phyloP scores from a whole-genome alignment of 257 asterid genomes.

The Ocimum tenuiflorum region DNA sequence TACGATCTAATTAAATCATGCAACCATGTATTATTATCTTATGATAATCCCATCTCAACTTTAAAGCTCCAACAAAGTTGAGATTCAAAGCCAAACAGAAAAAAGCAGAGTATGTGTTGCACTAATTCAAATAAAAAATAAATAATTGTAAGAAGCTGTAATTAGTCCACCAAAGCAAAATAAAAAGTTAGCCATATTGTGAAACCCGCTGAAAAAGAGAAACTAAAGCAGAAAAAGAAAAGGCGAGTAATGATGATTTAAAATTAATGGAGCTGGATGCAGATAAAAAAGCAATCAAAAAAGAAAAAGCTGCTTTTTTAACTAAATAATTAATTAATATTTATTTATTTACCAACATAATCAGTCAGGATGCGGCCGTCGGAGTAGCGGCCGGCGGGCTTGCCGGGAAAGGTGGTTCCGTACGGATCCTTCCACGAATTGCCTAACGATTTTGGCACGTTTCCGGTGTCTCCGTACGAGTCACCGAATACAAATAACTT shows the following conservation, averaged over 20 bases:
- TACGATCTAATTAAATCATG: too few relatives aligned
- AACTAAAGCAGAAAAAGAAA: conserved; percentile 26
- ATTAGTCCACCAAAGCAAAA: conserved; percentile 11
- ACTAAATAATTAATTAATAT: neutral
- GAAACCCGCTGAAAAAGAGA: conserved; percentile 4
- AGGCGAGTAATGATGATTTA: conserved; percentile 29
- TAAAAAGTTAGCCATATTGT: conserved; percentile 12
- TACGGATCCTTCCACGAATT: conserved; percentile 73
- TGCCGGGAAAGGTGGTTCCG: conserved; percentile 86
- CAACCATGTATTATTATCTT: too few relatives aligned
- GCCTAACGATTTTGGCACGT: conserved; percentile 42
- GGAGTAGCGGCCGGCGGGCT: conserved; percentile 87
- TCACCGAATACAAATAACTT: conserved; percentile 90
- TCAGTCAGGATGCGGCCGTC: conserved; percentile 93
- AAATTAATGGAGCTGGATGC: neutral
- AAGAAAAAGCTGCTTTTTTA: neutral
- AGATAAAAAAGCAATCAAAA: conserved; percentile 6
- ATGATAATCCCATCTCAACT: conserved; percentile 10
- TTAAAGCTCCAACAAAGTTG: conserved; percentile 5
- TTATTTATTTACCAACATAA: conserved; percentile 37
- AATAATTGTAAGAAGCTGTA: neutral
- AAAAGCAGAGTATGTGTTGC: conserved; percentile 21
- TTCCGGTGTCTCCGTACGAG: conserved; percentile 89
- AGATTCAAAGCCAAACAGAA: too few relatives aligned
- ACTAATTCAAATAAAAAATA: neutral